Conservation (phyloP, 352 stramenopile genomes). For the Phytophthora ramorum region DNA sequence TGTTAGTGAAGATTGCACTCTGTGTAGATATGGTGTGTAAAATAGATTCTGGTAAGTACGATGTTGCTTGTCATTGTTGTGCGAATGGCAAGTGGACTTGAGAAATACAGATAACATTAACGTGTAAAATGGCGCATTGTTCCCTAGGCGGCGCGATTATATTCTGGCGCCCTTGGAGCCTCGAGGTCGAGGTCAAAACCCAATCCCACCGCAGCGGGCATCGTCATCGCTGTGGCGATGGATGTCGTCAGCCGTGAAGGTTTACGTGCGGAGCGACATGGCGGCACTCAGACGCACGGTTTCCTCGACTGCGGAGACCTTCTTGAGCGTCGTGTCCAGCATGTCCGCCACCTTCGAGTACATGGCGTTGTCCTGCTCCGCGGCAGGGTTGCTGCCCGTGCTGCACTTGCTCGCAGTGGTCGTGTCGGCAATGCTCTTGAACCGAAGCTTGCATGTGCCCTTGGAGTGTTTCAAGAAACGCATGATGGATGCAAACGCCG, state of each 20-base stretch:
- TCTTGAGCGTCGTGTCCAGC: conserved; percentile 78
- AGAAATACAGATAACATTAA: conserved; percentile 22
- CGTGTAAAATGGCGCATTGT: neutral
- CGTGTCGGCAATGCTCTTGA: conserved; percentile 37
- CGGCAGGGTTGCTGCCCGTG: conserved; percentile 38
- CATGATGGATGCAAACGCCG: conserved; percentile 71
- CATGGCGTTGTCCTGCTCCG: conserved; percentile 49
- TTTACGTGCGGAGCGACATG: conserved; percentile 72
- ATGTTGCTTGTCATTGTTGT: too few relatives aligned
- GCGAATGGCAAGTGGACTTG: neutral
- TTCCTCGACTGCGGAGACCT: conserved; percentile 77
- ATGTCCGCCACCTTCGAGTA: conserved; percentile 77
- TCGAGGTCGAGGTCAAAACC: conserved; percentile 8
- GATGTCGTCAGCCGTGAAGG: neutral
- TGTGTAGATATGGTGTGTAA: neutral
- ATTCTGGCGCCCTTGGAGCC: conserved; percentile 15
- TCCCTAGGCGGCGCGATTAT: conserved; percentile 14
- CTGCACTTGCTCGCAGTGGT: conserved; percentile 30
- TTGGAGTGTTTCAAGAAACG: conserved; percentile 85
- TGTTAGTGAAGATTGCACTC: neutral
- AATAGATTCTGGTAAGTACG: conserved; percentile 9
- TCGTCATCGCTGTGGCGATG: too few relatives aligned
- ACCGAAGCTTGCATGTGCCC: conserved; percentile 77
- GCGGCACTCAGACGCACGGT: conserved; percentile 75
- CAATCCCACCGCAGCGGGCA: neutral